These are phyloP conservation scores for Brassica incana DNA, from an alignment of 345 rosid genomes.

Conservation along the genomic window DNA sequence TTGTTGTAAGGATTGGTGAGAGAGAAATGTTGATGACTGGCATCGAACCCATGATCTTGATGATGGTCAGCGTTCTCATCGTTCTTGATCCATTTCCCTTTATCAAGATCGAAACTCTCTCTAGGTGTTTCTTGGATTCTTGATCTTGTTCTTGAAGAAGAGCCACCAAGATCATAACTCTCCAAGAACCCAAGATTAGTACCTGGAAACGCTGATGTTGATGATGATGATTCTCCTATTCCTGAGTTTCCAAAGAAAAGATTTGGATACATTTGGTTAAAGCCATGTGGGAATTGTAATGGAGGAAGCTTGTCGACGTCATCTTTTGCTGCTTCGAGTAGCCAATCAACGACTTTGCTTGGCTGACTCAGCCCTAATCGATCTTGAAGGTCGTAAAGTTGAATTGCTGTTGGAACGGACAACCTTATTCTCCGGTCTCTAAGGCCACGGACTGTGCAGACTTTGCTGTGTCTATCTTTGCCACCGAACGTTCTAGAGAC, in stretches of 20 bases:
- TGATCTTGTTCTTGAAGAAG: slow-evolving; percentile 44
- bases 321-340: slow-evolving; percentile 66
- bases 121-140: slow-evolving; percentile 32
- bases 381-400: slow-evolving; percentile 88
- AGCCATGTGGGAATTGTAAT: slow-evolving; percentile 70
- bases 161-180: slow-evolving; percentile 45
- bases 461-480: slow-evolving; percentile 97
- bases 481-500: slow-evolving; percentile 90
- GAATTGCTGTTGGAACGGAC: slow-evolving; percentile 93
- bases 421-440: slow-evolving; percentile 87
- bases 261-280: slow-evolving; percentile 69
- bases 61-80: slow-evolving; percentile 35
- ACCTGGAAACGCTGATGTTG: slow-evolving; percentile 28
- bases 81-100: slow-evolving; percentile 66
- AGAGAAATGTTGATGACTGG: slow-evolving; percentile 42
- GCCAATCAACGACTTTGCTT: slow-evolving; percentile 93
- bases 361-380: slow-evolving; percentile 84
- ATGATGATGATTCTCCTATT: slow-evolving; percentile 26
- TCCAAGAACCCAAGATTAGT: slow-evolving; percentile 48
- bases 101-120: slow-evolving; percentile 39
- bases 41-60: slow-evolving; percentile 41
- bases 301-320: slow-evolving; percentile 94
- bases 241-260: slow-evolving; percentile 34
- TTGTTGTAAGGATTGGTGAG: slow-evolving; percentile 45
- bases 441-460: slow-evolving; percentile 85